Evolutionary conservation across 768 basidiomycete genomes (phyloP), one percentile per base, ranked within the genome.

Genomic region (Calocybe indica): DNA sequence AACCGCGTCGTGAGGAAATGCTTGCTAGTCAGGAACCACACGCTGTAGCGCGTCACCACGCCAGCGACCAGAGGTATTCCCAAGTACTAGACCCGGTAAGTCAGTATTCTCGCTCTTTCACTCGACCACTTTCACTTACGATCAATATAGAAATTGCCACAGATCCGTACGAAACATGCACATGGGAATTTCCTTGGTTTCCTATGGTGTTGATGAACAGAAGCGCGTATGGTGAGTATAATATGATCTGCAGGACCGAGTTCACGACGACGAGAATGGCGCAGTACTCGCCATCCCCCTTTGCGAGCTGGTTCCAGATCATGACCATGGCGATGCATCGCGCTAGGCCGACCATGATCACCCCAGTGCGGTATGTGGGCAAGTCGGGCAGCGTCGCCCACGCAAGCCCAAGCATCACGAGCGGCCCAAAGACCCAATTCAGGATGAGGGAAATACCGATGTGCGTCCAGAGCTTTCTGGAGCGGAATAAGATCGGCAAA

Each of bases 321-420:
- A 87, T 78, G 51, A 88, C 84, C 83, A 83, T 84, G 3, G 83
- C 82, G 46, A 80, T 82, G 57, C 77, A 87, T 40, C 83, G 69
- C 9, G 84, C 86, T 15, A 89, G 63, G 7, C 91, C 90, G 33
- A 92, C 88, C 68, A 92, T 70, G 56, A 92, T 83, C 3, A 93
- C 84, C 2, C 91, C 91, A 0, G 79, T 78, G 15, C 88, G 77
- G 58, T 90, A 88, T 2, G 74, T 74, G 14, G 82, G 80, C 1
- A 85, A 72, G 59, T 92, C 89, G 1, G 88, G 90, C 0, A 92
- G 73, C 3, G 88, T 86, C 9, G 85, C 88, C 87, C 89, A 92
- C 1, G 90, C 88, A 28, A 88, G 59, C 2, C 71, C 89, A n/a
- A 91, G 76, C 90, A 92, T 93, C 12, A 90, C 56, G 43, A 92